Evolutionary conservation across 1,284 basidiomycete species (phyloP).

Genomic region (Leccinum huronense): DNA sequence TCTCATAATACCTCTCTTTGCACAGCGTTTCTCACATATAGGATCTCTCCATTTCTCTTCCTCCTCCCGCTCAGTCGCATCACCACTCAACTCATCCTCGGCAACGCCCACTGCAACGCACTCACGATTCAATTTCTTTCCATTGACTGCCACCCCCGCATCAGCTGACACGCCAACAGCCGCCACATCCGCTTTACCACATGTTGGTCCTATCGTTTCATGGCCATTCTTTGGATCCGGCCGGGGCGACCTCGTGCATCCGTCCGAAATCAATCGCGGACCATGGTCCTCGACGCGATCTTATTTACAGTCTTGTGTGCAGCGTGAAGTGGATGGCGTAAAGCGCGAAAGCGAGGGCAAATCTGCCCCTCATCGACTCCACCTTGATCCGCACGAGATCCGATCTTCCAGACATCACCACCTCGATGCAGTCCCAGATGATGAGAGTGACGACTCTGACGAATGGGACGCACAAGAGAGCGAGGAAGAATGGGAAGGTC

Average conservation of each 20-base stretch:
- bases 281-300: conserved; percentile 61
- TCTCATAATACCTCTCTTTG: conserved; percentile 68
- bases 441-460: conserved; percentile 66
- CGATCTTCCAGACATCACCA: conserved; percentile 65
- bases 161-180: conserved; percentile 9
- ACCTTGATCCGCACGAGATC: conserved; percentile 76
- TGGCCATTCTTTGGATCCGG: conserved; percentile 86
- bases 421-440: conserved; percentile 60
- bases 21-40: conserved; percentile 67
- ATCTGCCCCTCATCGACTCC: conserved; percentile 67
- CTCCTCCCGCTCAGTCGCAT: conserved; percentile 34
- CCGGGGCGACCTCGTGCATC: conserved; percentile 66
- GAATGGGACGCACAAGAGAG: conserved; percentile 75
- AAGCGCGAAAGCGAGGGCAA: conserved; percentile 72
- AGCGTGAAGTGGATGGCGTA: conserved; percentile 66
- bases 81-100: conserved; percentile 24
- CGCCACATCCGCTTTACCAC: conserved; percentile 3
- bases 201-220: conserved; percentile 68
- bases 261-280: conserved; percentile 69
- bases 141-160: conserved; percentile 19
- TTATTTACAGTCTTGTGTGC: conserved; percentile 63
- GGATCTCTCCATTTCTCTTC: conserved; percentile 70
- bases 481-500: conserved; percentile 73
- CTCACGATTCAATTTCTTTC: conserved; percentile 21
- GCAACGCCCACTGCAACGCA: conserved; percentile 34